These are phyloP conservation scores for Perkinsus marinus DNA, from an alignment of 169 alveolate species.

Conservation along the genomic window DNA sequence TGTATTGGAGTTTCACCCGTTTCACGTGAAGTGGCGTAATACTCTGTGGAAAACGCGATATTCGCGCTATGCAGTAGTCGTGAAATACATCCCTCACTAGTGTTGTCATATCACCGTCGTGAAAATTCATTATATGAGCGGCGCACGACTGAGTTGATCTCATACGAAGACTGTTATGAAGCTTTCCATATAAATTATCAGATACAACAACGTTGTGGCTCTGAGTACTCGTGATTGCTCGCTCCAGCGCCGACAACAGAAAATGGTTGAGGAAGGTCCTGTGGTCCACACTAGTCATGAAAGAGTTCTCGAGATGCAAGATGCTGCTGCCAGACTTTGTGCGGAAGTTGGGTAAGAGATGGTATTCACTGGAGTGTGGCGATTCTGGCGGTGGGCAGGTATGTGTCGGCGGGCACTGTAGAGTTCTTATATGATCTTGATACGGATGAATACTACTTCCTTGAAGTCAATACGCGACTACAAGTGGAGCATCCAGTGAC, in stretches of 20 bases:
- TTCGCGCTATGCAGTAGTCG: too few species aligned
- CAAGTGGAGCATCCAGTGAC: slow-evolving; percentile 89
- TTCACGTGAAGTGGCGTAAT: too few species aligned
- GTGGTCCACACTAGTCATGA: slow-evolving; percentile 55
- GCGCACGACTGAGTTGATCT: too few species aligned
- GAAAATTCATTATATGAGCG: too few species aligned
- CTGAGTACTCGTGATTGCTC: slow-evolving; percentile 80
- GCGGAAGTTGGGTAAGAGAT: slow-evolving; percentile 57
- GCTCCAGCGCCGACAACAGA: slow-evolving; percentile 78
- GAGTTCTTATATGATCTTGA: slow-evolving; percentile 73
- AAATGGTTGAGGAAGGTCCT: slow-evolving; percentile 80
- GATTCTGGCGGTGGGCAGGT: neutral
- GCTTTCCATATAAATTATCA: too few species aligned
- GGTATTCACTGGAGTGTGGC: neutral
- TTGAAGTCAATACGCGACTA: slow-evolving; percentile 69
- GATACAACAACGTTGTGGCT: slow-evolving; percentile 53
- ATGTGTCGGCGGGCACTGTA: slow-evolving; percentile 70
- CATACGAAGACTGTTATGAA: too few species aligned
- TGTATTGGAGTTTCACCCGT: too few species aligned
- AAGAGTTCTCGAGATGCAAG: slow-evolving; percentile 63
- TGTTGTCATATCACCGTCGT: too few species aligned
- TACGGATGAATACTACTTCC: slow-evolving; percentile 53
- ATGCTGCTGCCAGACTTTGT: slow-evolving; percentile 69
- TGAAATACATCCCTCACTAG: too few species aligned
- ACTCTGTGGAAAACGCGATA: too few species aligned